Percentiles rank a stretch among this genome's conserved stretches.
These are phyloP conservation scores for Podochytrium sp. DNA, from an alignment of 192 early-diverging fungal species.

Conservation along the genomic window DNA sequence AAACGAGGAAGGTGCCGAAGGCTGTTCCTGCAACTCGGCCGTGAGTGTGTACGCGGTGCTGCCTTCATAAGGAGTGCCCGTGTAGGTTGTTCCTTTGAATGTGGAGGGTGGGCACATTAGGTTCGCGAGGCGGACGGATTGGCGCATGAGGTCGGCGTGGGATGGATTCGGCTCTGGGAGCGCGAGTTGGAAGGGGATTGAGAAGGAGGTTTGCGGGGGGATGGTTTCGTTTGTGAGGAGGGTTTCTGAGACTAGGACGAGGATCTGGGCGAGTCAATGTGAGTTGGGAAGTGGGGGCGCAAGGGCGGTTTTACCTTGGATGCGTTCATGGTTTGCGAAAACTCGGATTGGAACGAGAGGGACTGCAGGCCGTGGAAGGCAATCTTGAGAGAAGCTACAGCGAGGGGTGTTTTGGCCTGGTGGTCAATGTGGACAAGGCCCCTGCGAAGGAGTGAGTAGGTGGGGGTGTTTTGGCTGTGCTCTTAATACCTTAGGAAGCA, in stretches of 20 bases:
- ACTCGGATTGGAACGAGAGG: not conserved
- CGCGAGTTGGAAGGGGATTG: conserved; percentile 46
- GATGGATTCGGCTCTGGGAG: conserved; percentile 38
- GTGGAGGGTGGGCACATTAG: conserved; percentile 30
- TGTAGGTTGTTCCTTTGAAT: conserved; percentile 19
- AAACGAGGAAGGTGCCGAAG: conserved; percentile 16
- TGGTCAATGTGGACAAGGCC: conserved; percentile 29
- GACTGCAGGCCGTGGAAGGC: conserved; percentile 15
- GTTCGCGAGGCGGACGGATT: conserved; percentile 30
- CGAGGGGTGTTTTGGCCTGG: conserved; percentile 18
- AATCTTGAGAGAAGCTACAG: conserved; percentile 25
- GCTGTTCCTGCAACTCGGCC: conserved; percentile 37
- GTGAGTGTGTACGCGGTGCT: conserved; percentile 37
- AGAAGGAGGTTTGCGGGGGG: not conserved
- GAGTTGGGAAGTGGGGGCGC: conserved; percentile 4
- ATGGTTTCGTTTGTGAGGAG: conserved; percentile 17
- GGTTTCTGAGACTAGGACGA: conserved; percentile 34
- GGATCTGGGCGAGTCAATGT: conserved; percentile 17
- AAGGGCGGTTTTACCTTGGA: not conserved
- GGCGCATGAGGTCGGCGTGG: conserved; percentile 9
- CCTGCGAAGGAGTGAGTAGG: conserved; percentile 3
- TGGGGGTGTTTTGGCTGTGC: not conserved
- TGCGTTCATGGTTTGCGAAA: too few species aligned
- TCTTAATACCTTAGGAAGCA: conserved; percentile 41
- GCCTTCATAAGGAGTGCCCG: conserved; percentile 22